Base-by-base conservation (phyloP, 441 rosid genomes). In the Breynia disticha region DNA sequence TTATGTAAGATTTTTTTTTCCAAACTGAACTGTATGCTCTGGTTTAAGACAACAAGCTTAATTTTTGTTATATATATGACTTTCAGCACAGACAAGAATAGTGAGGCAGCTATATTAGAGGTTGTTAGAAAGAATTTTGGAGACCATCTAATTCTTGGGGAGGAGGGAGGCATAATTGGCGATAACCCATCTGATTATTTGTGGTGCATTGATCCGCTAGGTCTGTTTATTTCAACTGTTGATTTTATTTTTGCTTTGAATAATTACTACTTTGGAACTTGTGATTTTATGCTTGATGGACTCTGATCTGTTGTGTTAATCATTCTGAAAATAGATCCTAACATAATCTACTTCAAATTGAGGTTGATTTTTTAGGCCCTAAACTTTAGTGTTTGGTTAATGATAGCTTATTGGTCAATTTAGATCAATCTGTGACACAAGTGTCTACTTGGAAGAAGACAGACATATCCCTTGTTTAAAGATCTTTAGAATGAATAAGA, bases 171-270 rank as follows among this genome's bases (percentile, higher is more conserved):
- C 65, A 62, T 91, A 13, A 78, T 80, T 14, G 96, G 98, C 42
- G 87, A 91, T 67, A 35, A 88, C 0, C 66, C 76, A 22, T 91
- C 96, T 28, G 98, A 78, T 67, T 91, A 91, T 72, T 84, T 91
- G 19, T 91, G 98, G 98, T 91, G 98, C 69, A 82, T 91, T 56
- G 95, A 91, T 70, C 98, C 98, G 50, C 74, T 91, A 72, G 98
- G 98, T 91, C 73, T 64, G 76, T 49, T 24, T 69, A 67, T 62
- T 65, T 35, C 19, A 50, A 35, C 50, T 1, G 5, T 15, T 15
- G 14, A 10, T n/a, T 54, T 44, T 49, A 32, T 45, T 10, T 4
- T 4, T n/a, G 3, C 15, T 37, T 49, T 1, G 3, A 22, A 21
- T 7, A 8, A 5, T 43, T 48, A 9, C 13, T 1, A 41, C 3